Percentiles rank a stretch among this genome's conserved stretches.
Evolutionary conservation across 768 basidiomycete species (phyloP).

Genomic region (Lentinula guzmanii): DNA sequence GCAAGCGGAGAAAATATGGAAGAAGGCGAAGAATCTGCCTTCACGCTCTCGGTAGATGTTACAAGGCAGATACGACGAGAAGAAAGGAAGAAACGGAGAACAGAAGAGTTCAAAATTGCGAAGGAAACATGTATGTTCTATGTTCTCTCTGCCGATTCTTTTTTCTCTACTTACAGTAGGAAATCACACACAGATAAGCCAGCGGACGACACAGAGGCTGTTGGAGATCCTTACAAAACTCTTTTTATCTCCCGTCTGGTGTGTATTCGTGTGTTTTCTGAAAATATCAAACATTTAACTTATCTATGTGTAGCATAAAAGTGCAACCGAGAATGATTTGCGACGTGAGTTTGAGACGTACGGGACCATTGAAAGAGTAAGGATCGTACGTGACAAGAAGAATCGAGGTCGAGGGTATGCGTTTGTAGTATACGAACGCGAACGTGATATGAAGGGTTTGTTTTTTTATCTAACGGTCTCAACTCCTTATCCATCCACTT

Average conservation of each 20-base stretch:
- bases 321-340: conserved; percentile 85
- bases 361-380: conserved; percentile 90
- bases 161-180: conserved; percentile 9
- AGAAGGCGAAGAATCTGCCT: conserved; percentile 78
- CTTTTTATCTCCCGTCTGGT: conserved; percentile 94
- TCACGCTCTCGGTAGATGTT: conserved; percentile 78
- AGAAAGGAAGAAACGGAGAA: conserved; percentile 69
- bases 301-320: conserved; percentile 63
- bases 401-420: conserved; percentile 87
- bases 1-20: conserved; percentile 67
- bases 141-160: background rate
- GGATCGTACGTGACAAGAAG: conserved; percentile 90
- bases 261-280: conserved; percentile 13
- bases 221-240: conserved; percentile 98
- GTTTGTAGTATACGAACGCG: conserved; percentile 95
- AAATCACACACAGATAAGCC: conserved; percentile 70
- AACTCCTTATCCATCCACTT: conserved; percentile 9
- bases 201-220: conserved; percentile 81
- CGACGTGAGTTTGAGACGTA: conserved; percentile 94
- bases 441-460: conserved; percentile 98
- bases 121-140: conserved; percentile 75
- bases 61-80: conserved; percentile 75
- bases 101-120: conserved; percentile 71
- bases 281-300: conserved; percentile 5
- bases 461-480: conserved; percentile 12